Conservation (phyloP, 768 basidiomycete genomes). For the Termitomyces sp. region DNA sequence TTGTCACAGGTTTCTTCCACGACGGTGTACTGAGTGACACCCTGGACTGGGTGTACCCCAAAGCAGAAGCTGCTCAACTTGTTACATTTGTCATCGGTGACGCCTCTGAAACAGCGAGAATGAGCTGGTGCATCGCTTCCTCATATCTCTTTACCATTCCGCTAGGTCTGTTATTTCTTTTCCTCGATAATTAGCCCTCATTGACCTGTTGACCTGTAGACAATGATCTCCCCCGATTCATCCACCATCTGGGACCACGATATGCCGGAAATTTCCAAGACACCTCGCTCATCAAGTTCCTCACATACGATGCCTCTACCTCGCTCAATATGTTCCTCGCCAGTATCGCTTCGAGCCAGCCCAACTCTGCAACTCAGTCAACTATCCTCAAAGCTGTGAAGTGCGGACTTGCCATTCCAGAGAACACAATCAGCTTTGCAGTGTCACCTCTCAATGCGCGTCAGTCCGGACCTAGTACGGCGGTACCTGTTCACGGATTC, state of each 20-base stretch:
- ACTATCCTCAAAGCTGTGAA: slow-evolving; percentile 47
- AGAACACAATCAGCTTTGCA: slow-evolving; percentile 33
- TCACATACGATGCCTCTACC: slow-evolving; percentile 83
- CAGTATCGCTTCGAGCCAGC: slow-evolving; percentile 33
- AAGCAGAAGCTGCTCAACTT: slow-evolving; percentile 30
- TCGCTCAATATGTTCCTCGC: slow-evolving; percentile 77
- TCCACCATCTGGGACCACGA: slow-evolving; percentile 79
- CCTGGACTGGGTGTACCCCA: slow-evolving; percentile 62
- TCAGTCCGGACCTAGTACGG: slow-evolving; percentile 13
- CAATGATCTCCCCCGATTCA: slow-evolving; percentile 67
- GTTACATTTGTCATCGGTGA: slow-evolving; percentile 57
- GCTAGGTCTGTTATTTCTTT: slow-evolving; percentile 35
- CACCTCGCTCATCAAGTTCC: slow-evolving; percentile 58
- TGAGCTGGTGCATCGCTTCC: slow-evolving; percentile 70
- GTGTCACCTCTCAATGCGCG: slow-evolving; percentile 30
- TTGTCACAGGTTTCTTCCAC: slow-evolving; percentile 56
- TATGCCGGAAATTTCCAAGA: slow-evolving; percentile 78
- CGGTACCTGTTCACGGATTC: slow-evolving; percentile 16
- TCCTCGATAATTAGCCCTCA: not conserved
- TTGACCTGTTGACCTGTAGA: slow-evolving; percentile 28
- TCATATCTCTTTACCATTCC: slow-evolving; percentile 57
- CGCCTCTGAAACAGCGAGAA: slow-evolving; percentile 29
- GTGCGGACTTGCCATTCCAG: slow-evolving; percentile 39
- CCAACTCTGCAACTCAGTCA: slow-evolving; percentile 18
- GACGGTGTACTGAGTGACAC: slow-evolving; percentile 68